These are phyloP conservation scores for Aspergillus terreus DNA, from an alignment of 2,329 filamentous ascomycete species.

Conservation along the genomic window DNA sequence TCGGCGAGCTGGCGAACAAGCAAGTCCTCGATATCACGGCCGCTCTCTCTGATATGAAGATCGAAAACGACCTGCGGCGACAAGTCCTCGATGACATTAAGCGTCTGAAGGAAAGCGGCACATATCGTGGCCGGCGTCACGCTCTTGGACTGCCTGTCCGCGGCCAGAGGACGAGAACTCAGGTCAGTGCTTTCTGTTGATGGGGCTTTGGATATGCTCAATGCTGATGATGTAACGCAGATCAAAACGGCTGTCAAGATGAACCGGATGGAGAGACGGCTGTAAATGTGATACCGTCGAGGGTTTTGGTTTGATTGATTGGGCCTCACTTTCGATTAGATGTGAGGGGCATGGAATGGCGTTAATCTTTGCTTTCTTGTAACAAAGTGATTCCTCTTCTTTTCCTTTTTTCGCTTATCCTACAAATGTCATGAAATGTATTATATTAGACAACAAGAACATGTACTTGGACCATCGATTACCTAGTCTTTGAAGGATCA, in stretches of 20 bases:
- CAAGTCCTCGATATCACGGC: conserved; percentile 79
- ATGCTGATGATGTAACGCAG: conserved; percentile 33
- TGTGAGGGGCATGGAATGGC: conserved; percentile 18
- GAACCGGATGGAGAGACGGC: conserved; percentile 56
- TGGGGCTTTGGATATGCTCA: not conserved
- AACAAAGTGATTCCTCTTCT: not conserved
- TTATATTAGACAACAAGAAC: conserved; percentile 11
- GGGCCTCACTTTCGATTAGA: conserved; percentile 19
- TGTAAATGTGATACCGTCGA: conserved; percentile 20
- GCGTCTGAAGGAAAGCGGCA: conserved; percentile 83
- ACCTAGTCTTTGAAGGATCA: too few relatives aligned
- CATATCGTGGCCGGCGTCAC: conserved; percentile 83
- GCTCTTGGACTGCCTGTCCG: conserved; percentile 89
- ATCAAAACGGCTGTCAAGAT: conserved; percentile 57
- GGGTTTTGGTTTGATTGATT: conserved; percentile 12
- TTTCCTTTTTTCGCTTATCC: conserved; percentile 5
- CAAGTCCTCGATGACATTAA: conserved; percentile 80
- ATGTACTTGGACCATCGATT: not conserved
- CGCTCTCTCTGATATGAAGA: conserved; percentile 85
- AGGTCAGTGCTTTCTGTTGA: conserved; percentile 45
- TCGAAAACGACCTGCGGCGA: conserved; percentile 82
- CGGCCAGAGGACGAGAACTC: conserved; percentile 82
- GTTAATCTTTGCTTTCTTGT: conserved; percentile 15
- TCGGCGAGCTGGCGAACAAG: conserved; percentile 70
- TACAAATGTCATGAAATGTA: conserved; percentile 14